Conservation (phyloP, 257 asterid genomes). For the Nicotiana paniculata region DNA sequence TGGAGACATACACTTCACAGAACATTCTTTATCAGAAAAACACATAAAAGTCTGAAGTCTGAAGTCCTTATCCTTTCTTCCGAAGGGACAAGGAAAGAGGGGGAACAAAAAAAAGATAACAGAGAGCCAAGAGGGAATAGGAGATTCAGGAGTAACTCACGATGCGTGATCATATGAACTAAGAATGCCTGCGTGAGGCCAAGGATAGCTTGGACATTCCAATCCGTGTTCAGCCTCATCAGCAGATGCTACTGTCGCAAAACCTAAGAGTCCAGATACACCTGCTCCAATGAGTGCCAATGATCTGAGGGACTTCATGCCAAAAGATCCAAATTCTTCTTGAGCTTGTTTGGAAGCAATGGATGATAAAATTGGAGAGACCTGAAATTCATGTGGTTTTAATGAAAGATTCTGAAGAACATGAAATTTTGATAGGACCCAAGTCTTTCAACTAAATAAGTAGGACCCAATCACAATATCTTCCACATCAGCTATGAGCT, state of each 20-base stretch:
- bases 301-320: conserved; percentile 31
- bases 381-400: conserved; percentile 22
- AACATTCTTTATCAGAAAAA: background rate
- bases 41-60: conserved; percentile 28
- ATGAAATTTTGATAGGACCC: background rate
- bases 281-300: conserved; percentile 52
- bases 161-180: conserved; percentile 66
- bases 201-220: conserved; percentile 54
- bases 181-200: conserved; percentile 66
- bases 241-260: conserved; percentile 40
- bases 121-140: background rate
- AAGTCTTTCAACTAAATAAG: background rate
- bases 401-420: background rate
- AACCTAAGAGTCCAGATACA: conserved; percentile 46
- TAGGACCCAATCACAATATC: background rate
- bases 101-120: background rate
- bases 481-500: background rate
- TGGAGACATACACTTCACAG: background rate
- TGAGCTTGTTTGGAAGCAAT: conserved; percentile 22
- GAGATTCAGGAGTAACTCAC: conserved; percentile 29
- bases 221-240: conserved; percentile 72
- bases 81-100: conserved; percentile 10
- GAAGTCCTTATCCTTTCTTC: conserved; percentile 35
- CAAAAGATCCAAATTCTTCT: conserved; percentile 30
- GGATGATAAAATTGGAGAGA: conserved; percentile 25